phyloP scores from a whole-genome alignment of 2,329 filamentous ascomycete genomes.

The Talaromyces piceae region DNA sequence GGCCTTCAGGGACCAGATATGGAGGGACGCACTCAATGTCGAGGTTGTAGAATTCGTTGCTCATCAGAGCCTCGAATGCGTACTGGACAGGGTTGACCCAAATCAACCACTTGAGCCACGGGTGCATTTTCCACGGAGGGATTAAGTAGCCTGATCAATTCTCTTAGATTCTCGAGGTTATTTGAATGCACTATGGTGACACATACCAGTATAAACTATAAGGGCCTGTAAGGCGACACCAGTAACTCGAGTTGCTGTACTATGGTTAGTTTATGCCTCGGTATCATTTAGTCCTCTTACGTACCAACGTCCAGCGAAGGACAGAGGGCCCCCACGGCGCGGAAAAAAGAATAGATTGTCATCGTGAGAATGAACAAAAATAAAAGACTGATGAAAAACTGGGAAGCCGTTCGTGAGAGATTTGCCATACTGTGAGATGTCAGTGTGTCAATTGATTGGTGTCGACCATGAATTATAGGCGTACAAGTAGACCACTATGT shows the following conservation, averaged over 20 bases:
- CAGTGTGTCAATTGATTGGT: not conserved
- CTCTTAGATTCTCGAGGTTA: not conserved
- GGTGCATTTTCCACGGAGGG: constrained; percentile 53
- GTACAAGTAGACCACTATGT: constrained; percentile 54
- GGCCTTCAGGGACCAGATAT: constrained; percentile 49
- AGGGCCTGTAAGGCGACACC: constrained; percentile 44
- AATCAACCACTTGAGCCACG: constrained; percentile 57
- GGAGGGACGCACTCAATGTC: constrained; percentile 49
- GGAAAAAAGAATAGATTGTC: constrained; percentile 50
- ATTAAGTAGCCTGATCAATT: constrained; percentile 51
- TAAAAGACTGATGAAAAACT: constrained; percentile 56
- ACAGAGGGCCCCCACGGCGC: constrained; percentile 43
- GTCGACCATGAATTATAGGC: constrained; percentile 1
- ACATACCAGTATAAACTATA: constrained; percentile 49
- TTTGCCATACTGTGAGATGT: constrained; percentile 41
- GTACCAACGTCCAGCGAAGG: constrained; percentile 43
- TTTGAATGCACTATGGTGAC: not conserved
- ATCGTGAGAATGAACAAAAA: constrained; percentile 49
- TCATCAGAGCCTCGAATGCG: constrained; percentile 59
- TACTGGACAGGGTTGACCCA: constrained; percentile 64
- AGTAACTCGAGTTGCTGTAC: constrained; percentile 41
- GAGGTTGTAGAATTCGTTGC: constrained; percentile 61
- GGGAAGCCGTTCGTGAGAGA: constrained; percentile 48
- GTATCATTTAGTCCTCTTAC: constrained; percentile 16
- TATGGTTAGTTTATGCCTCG: constrained; percentile 17